Percentiles rank a stretch among this genome's conserved stretches.
These are phyloP conservation scores for Mucor racemosus DNA, from an alignment of 371 early-diverging fungal species.

Conservation along the genomic window DNA sequence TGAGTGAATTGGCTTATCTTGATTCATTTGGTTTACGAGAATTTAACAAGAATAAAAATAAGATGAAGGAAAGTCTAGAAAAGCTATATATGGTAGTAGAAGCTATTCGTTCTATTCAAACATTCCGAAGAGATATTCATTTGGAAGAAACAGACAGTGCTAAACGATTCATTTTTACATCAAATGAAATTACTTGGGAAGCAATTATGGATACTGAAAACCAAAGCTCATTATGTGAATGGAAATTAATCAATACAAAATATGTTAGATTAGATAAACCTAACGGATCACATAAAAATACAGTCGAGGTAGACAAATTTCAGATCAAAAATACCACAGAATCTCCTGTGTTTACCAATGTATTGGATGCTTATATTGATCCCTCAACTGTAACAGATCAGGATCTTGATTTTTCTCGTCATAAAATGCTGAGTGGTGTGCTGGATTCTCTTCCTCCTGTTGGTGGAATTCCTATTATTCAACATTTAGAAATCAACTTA, in stretches of 20 bases:
- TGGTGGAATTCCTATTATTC: constrained; percentile 85
- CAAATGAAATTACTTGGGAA: constrained; percentile 60
- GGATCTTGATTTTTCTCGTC: constrained; percentile 64
- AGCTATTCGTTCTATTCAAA: constrained; percentile 58
- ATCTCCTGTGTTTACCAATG: constrained; percentile 54
- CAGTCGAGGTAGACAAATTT: constrained; percentile 77
- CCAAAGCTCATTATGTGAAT: constrained; percentile 57
- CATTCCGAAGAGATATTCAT: constrained; percentile 31
- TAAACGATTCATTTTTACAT: constrained; percentile 33
- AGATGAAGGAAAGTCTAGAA: constrained; percentile 40
- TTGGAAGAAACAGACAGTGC: constrained; percentile 30
- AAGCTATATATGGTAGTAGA: constrained; percentile 67
- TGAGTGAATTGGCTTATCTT: constrained; percentile 52
- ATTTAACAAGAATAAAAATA: constrained; percentile 20
- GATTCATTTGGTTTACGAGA: constrained; percentile 16
- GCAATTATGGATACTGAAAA: constrained; percentile 54
- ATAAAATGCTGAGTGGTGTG: constrained; percentile 81
- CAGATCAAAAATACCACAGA: constrained; percentile 68
- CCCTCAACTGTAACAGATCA: constrained; percentile 6
- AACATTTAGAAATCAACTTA: constrained; percentile 85
- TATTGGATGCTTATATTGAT: constrained; percentile 11
- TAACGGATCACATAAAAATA: constrained; percentile 65
- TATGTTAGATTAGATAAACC: constrained; percentile 61
- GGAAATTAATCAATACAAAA: constrained; percentile 53
- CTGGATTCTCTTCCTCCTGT: constrained; percentile 82